These are phyloP conservation scores for Colletotrichum lindemuthianum DNA, from an alignment of 2,329 filamentous ascomycete species.

Conservation along the genomic window DNA sequence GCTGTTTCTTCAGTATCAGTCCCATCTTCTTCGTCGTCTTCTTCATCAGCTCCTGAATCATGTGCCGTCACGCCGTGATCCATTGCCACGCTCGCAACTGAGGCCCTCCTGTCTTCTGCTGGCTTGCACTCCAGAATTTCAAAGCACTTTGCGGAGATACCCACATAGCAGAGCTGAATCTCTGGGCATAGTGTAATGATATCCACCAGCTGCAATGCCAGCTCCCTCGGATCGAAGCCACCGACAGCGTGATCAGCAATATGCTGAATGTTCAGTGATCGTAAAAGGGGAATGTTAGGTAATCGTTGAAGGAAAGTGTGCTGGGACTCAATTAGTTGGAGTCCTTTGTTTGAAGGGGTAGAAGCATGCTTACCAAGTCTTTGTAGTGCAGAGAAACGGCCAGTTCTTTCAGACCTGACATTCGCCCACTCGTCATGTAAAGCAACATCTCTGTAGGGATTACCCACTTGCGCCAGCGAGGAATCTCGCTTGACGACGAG, in stretches of 20 bases:
- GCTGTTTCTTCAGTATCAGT: constrained; percentile 45
- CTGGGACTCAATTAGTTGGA: constrained; percentile 51
- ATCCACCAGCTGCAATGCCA: constrained; percentile 80
- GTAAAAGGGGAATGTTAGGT: constrained; percentile 75
- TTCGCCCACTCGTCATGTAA: constrained; percentile 80
- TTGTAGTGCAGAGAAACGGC: constrained; percentile 78
- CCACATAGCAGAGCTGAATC: constrained; percentile 81
- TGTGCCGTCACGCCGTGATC: constrained; percentile 35
- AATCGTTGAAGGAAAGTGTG: constrained; percentile 83
- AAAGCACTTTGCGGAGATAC: constrained; percentile 81
- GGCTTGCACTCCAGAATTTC: constrained; percentile 77
- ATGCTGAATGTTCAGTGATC: constrained; percentile 76
- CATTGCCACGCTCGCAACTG: constrained; percentile 28
- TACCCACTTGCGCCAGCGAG: constrained; percentile 76
- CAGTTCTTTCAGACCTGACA: constrained; percentile 77
- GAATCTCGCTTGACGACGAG: constrained; percentile 42
- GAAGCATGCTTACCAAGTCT: constrained; percentile 73
- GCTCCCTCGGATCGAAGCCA: constrained; percentile 70
- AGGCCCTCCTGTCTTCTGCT: constrained; percentile 50
- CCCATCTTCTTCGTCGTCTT: constrained; percentile 48
- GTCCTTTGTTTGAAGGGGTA: background rate
- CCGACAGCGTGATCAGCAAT: constrained; percentile 69
- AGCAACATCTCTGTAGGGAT: constrained; percentile 74
- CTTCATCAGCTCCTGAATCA: constrained; percentile 43
- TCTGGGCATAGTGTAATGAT: constrained; percentile 81